phyloP scores from a whole-genome alignment of 805 yeast genomes.

The Saccharomycopsis selenospora region DNA sequence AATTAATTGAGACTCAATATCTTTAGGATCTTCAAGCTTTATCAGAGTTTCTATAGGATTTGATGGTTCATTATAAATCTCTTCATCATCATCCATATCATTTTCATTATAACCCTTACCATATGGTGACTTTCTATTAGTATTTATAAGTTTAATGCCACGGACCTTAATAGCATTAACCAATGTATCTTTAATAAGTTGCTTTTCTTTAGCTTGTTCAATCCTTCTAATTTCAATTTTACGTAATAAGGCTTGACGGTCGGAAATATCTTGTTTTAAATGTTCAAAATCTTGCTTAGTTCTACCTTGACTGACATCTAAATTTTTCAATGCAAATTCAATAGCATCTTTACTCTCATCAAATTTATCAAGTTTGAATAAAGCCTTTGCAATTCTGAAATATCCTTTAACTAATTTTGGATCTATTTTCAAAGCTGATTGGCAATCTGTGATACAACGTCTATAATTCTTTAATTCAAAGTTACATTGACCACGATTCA shows the following conservation, averaged over 20 bases:
- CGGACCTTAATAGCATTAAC: slow-evolving; percentile 56
- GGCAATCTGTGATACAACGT: slow-evolving; percentile 80
- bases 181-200: slow-evolving; percentile 38
- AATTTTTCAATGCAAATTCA: slow-evolving; percentile 48
- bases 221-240: not conserved
- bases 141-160: slow-evolving; percentile 42
- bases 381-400: slow-evolving; percentile 79
- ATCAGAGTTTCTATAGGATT: slow-evolving; percentile 23
- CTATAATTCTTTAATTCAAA: slow-evolving; percentile 79
- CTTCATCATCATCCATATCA: slow-evolving; percentile 33
- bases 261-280: not conserved
- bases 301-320: slow-evolving; percentile 21
- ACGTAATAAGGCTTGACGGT: not conserved
- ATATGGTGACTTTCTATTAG: not conserved
- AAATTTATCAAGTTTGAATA: slow-evolving; percentile 52
- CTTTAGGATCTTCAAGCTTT: slow-evolving; percentile 55
- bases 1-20: slow-evolving; percentile 70
- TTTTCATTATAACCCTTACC: slow-evolving; percentile 23
- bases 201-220: slow-evolving; percentile 28
- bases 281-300: slow-evolving; percentile 18
- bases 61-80: not conserved
- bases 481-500: slow-evolving; percentile 89
- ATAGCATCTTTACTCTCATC: slow-evolving; percentile 69
- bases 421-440: slow-evolving; percentile 55
- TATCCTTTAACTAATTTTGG: slow-evolving; percentile 76